phyloP scores from a whole-genome alignment of 768 basidiomycete species.

The Leccinum variicolor region DNA sequence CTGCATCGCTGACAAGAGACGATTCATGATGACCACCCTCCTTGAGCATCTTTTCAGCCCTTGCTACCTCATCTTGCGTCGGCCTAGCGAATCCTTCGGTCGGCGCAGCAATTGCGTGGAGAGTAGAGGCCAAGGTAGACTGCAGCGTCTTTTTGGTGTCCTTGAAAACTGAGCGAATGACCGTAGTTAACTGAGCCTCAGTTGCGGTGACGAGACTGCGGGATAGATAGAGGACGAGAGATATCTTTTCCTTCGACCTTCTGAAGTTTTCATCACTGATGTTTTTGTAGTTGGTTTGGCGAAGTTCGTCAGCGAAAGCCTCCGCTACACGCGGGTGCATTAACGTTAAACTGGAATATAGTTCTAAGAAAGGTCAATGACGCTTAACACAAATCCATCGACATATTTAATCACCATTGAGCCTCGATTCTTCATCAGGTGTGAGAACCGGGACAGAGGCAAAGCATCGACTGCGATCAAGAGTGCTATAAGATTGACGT shows the following conservation, averaged over 20 bases:
- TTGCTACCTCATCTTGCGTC: constrained; percentile 6
- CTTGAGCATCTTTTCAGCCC: constrained; percentile 21
- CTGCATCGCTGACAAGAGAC: constrained; percentile 18
- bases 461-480: constrained; percentile 19
- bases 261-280: constrained; percentile 19
- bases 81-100: constrained; percentile 1
- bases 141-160: constrained; percentile 13
- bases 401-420: constrained; percentile 7
- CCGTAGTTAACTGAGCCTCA: constrained; percentile 9
- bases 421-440: constrained; percentile 10
- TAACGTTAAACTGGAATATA: constrained; percentile 12
- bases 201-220: constrained; percentile 11
- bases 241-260: constrained; percentile 23
- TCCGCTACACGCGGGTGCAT: constrained; percentile 20
- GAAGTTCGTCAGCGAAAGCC: constrained; percentile 18
- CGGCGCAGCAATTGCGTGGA: constrained; percentile 8
- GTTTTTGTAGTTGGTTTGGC: constrained; percentile 9
- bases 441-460: constrained; percentile 11
- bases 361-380: constrained; percentile 7
- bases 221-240: constrained; percentile 15
- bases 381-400: not conserved
- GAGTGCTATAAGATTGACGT: constrained; percentile 7
- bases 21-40: constrained; percentile 17
- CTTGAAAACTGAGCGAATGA: constrained; percentile 14
- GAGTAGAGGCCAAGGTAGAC: constrained; percentile 13